A percentile compares a stretch with the other conserved stretches of the same genome.
Evolutionary conservation across 495 filamentous ascomycete genomes (phyloP).

Genomic region (Lepraria neglecta): DNA sequence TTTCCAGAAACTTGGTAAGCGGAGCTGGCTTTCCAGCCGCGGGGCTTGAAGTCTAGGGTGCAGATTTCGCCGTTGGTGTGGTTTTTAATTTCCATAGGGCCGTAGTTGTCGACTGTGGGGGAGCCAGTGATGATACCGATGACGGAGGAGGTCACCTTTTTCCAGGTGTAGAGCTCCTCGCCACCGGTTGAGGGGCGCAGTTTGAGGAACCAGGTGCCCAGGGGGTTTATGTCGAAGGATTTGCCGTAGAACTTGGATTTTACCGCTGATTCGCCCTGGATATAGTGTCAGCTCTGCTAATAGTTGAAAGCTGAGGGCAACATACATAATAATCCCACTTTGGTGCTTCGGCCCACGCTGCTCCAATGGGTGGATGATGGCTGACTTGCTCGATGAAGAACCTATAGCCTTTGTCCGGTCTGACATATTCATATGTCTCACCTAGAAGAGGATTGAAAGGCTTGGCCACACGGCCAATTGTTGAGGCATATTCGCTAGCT

Average conservation of each 20-base stretch:
- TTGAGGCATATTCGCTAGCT: conserved; percentile 92
- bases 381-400: conserved; percentile 99
- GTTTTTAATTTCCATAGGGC: conserved; percentile 94
- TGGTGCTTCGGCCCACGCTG: conserved; percentile 85
- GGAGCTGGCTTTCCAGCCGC: conserved; percentile 88
- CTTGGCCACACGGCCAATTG: conserved; percentile 92
- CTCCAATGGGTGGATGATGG: conserved; percentile 93
- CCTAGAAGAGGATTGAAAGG: conserved; percentile 95
- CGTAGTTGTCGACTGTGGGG: conserved; percentile 97
- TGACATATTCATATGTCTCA: conserved; percentile 93
- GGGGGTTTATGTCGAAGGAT: conserved; percentile 91
- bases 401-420: conserved; percentile 93
- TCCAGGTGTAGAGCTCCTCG: conserved; percentile 96
- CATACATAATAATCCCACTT: conserved; percentile 93
- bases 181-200: conserved; percentile 71
- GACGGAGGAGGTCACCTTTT: conserved; percentile 97
- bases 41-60: conserved; percentile 87
- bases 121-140: conserved; percentile 96
- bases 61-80: conserved; percentile 89
- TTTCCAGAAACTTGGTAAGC: conserved; percentile 84
- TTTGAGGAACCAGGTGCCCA: conserved; percentile 94
- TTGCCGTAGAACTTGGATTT: conserved; percentile 97
- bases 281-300: not conserved
- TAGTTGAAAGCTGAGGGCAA: too few relatives aligned
- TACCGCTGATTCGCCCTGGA: conserved; percentile 84